Evolutionary conservation across 768 basidiomycete species (phyloP).

Genomic region (Lentinula edodes): DNA sequence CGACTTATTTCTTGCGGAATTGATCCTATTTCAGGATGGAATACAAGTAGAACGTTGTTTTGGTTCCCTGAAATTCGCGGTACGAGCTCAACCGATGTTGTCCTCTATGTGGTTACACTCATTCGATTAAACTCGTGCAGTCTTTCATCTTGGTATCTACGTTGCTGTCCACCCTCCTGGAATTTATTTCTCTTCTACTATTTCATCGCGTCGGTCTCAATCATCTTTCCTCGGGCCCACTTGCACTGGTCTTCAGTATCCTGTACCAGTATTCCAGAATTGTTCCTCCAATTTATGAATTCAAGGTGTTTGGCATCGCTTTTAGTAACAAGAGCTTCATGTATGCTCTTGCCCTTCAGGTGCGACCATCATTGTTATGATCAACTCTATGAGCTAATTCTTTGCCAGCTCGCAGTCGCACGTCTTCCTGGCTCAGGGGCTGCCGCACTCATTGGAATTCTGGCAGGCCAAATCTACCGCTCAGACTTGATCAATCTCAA

Average conservation of each 20-base stretch:
- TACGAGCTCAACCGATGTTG: constrained; percentile 28
- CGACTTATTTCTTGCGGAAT: constrained; percentile 72
- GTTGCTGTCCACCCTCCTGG: constrained; percentile 59
- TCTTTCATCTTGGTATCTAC: constrained; percentile 72
- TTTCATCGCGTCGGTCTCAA: constrained; percentile 68
- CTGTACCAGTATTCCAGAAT: constrained; percentile 80
- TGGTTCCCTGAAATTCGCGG: constrained; percentile 84
- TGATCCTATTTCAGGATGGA: constrained; percentile 68
- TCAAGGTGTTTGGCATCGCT: constrained; percentile 67
- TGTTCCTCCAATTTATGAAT: constrained; percentile 71
- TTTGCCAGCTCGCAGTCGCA: constrained; percentile 57
- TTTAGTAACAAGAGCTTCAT: constrained; percentile 73
- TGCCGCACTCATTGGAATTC: constrained; percentile 57
- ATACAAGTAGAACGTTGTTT: constrained; percentile 79
- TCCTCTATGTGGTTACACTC: neutral
- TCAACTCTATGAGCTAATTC: neutral
- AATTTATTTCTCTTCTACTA: constrained; percentile 60
- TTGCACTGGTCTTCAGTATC: constrained; percentile 71
- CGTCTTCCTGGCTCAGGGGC: constrained; percentile 62
- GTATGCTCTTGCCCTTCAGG: constrained; percentile 71
- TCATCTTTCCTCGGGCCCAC: constrained; percentile 69
- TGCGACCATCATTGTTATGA: constrained; percentile 23
- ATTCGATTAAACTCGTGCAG: constrained; percentile 28
- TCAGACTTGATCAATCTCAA: constrained; percentile 79
- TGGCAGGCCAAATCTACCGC: constrained; percentile 75